Base-by-base conservation (phyloP, 2,329 filamentous ascomycete genomes). In the Thelonectria rubi region DNA sequence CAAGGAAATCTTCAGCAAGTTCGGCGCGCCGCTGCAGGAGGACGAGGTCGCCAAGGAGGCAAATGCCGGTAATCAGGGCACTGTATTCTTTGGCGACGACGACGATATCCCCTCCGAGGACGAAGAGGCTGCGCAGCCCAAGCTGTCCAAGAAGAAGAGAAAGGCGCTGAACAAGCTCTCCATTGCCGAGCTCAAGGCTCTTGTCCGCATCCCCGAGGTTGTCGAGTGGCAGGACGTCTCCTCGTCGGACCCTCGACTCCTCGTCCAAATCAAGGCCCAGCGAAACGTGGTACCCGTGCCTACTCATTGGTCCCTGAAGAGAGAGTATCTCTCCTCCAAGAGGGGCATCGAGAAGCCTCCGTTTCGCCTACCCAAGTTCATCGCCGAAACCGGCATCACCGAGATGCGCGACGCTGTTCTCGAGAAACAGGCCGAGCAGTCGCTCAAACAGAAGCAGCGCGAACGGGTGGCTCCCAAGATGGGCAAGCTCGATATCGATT, bases 141-240 rank as follows among this genome's bases (percentile, higher is more conserved):
- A 91, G 70, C 77, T 98, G 24, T 97, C 94, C 30, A 98, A 97
- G 80, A 97, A 97, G 83, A 94, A 96, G 79, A 87, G 91, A 69
- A 99, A 98, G 81, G 88, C 91, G 79, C 84, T 93, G 74, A 96
- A 91, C 80, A 97, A 96, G 78, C 83, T 98, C 32, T 97, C 94
- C 7, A 92, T 99, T 62, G 95, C 95, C 50, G 93, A 98, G 78
- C 86, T 99, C 65, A 99, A 99, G 79, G 92, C 94, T 6, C 81
- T 97, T 57, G 95, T 97, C 62, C 86, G 85, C 71, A 94, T 94
- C 69, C 95, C 95, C 2, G 95, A 99, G 77, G 88, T 97, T 10
- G 94, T 99, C 6, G 95, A 99, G 73, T 98, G 95, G 95, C 95
- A 96, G 56, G 95, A 99, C 75, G 92, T 92, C 12, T 96, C 93